Base-by-base conservation (phyloP, 2,329 filamentous ascomycete species). In the Hysterium pulicare region DNA sequence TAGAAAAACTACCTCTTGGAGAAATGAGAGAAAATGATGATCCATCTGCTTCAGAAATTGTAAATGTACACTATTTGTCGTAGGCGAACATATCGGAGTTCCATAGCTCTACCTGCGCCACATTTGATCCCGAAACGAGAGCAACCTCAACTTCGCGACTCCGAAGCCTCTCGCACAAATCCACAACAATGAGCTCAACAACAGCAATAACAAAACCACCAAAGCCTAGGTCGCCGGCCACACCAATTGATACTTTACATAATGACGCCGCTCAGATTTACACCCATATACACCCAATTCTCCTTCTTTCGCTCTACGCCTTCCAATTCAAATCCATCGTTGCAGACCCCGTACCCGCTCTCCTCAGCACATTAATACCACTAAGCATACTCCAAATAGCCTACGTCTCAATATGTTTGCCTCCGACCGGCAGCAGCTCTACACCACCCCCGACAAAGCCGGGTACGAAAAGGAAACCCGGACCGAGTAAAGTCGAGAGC, bases 251-350 rank as follows among this genome's bases (percentile, higher is more conserved):
- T 41, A 66, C 75, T 47, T 68, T 78, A 36, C 57, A 71, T 21
- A 74, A 67, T 19, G 59, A 70, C n/a, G 49, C 71, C 16, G 75
- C 79, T 2, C 72, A 68, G 38, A 61, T 77, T 17, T 77, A 85
- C 58, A 79, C 83, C 10, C 76, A 87, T 57, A 65, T 81, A 16
- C 86, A 94, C 53, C 84, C 87, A 0, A 66, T 77, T 20, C 67
- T 89, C 9, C 73, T 94, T 22, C 74, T 87, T 22, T 76, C 75
- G 8, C 67, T 85, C 26, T 83, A 85, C 59, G 74, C 77, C 34
- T 59, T 79, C 49, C 78, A 78, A 30, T 91, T 94, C 66, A 62
- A 70, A 26, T 69, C 75, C 15, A 73, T 95, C 20, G 85, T 94
- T 21, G 71, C 75, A 13, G 79, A 90, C 50, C 87, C 90, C 0